Evolutionary conservation across 2,329 filamentous ascomycete genomes (phyloP).

Genomic region (Talaromyces amestolkiae): DNA sequence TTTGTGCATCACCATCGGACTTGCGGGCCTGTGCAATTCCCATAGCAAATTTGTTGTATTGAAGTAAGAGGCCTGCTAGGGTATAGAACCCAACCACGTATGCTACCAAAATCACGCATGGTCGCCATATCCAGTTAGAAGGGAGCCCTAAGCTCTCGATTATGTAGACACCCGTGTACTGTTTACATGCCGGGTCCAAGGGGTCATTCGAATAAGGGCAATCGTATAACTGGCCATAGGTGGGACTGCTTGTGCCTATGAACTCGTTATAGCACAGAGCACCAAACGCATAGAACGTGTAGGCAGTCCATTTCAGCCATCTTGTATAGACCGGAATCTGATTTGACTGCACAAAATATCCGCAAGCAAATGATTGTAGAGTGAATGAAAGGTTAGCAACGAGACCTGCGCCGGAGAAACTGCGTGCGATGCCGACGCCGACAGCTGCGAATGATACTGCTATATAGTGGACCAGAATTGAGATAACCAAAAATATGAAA

Average conservation of each 20-base stretch:
- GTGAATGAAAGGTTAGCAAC: constrained; percentile 72
- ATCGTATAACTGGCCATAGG: constrained; percentile 65
- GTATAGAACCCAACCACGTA: constrained; percentile 64
- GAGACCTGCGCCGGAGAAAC: constrained; percentile 68
- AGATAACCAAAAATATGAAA: constrained; percentile 68
- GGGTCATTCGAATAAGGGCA: constrained; percentile 65
- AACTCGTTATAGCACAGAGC: constrained; percentile 73
- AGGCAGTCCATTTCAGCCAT: constrained; percentile 62
- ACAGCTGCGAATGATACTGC: constrained; percentile 69
- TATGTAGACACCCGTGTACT: constrained; percentile 68
- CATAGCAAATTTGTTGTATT: constrained; percentile 66
- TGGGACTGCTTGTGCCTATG: constrained; percentile 34
- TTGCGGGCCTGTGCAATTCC: constrained; percentile 63
- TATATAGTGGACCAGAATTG: constrained; percentile 69
- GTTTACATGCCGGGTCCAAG: constrained; percentile 62
- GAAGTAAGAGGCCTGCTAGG: constrained; percentile 60
- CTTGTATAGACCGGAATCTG: constrained; percentile 74
- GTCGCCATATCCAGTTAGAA: constrained; percentile 63
- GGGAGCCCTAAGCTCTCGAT: constrained; percentile 69
- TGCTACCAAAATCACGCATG: constrained; percentile 61
- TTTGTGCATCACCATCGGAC: constrained; percentile 60
- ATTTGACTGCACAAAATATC: constrained; percentile 72
- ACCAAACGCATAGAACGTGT: constrained; percentile 62
- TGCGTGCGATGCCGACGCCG: constrained; percentile 63
- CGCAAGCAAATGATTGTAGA: constrained; percentile 70